phyloP scores from a whole-genome alignment of 441 rosid genomes.

The Erodium moschatum region DNA sequence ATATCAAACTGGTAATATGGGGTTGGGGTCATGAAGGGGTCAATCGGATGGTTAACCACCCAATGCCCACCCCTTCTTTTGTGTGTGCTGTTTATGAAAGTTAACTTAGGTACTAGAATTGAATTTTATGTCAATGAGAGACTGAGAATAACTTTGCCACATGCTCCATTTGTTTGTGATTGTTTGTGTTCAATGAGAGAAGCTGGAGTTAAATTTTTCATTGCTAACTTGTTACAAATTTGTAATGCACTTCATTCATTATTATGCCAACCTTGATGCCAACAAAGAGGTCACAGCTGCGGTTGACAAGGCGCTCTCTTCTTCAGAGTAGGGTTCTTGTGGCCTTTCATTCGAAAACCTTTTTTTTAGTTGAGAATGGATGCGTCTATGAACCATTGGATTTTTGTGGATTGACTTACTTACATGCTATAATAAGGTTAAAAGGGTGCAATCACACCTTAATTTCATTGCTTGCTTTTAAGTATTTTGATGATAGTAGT shows the following conservation, averaged over 20 bases:
- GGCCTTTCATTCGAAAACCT: background rate
- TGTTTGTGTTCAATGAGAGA: too few relatives aligned
- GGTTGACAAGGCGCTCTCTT: conserved; percentile 64
- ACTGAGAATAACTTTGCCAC: too few relatives aligned
- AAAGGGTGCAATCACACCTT: background rate
- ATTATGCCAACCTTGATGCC: conserved; percentile 67
- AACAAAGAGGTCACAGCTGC: conserved; percentile 72
- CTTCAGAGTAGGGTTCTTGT: conserved; percentile 17
- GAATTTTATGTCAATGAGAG: too few relatives aligned
- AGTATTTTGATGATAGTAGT: too few relatives aligned
- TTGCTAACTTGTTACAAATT: background rate
- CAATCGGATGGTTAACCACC: too few relatives aligned
- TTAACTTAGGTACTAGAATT: too few relatives aligned
- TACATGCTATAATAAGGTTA: background rate
- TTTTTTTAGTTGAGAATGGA: background rate
- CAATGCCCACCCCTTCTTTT: too few relatives aligned
- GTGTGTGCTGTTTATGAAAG: too few relatives aligned
- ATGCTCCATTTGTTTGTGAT: too few relatives aligned
- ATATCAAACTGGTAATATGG: too few relatives aligned
- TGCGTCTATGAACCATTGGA: background rate
- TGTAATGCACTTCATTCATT: conserved; percentile 60
- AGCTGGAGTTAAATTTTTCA: background rate
- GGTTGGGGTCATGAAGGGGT: too few relatives aligned
- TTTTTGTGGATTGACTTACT: background rate
- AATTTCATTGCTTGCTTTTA: background rate